A percentile compares a stretch with the other conserved stretches of the same genome.
These are phyloP conservation scores for Sextonia rubra DNA, from an alignment of 164 flowering plant species.

Conservation along the genomic window DNA sequence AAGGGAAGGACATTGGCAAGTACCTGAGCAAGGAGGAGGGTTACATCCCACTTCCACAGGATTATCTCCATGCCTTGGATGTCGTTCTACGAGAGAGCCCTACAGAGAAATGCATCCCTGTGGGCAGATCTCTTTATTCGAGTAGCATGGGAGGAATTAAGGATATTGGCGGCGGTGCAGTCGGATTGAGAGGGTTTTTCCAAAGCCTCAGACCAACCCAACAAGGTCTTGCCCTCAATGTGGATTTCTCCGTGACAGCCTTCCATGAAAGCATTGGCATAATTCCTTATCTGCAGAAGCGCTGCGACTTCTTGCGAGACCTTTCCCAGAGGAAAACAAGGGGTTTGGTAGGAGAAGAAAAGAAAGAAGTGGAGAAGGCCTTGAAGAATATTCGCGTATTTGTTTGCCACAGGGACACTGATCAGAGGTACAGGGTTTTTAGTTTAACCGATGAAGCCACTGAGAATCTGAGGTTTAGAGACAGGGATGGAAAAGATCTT, in stretches of 20 bases:
- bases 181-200: conserved; percentile 85
- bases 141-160: conserved; percentile 63
- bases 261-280: conserved; percentile 96
- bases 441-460: conserved; percentile 73
- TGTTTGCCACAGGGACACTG: conserved; percentile 82
- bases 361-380: conserved; percentile 77
- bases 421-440: conserved; percentile 70
- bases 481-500: conserved; percentile 62
- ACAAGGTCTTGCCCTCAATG: conserved; percentile 91
- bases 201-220: conserved; percentile 92
- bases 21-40: conserved; percentile 57
- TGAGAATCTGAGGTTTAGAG: conserved; percentile 69
- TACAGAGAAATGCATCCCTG: conserved; percentile 56
- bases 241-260: conserved; percentile 84
- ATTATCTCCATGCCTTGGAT: conserved; percentile 90
- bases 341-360: conserved; percentile 55
- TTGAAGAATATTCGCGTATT: conserved; percentile 77
- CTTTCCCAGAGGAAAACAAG: conserved; percentile 60
- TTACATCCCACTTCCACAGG: conserved; percentile 75
- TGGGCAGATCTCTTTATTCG: conserved; percentile 79
- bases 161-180: conserved; percentile 88
- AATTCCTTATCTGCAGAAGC: conserved; percentile 74
- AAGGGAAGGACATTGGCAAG: conserved; percentile 48
- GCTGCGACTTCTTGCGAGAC: conserved; percentile 61
- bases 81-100: conserved; percentile 74